Evolutionary conservation across 2,329 filamentous ascomycete species (phyloP), one percentile per base, ranked within the genome.

Genomic region (Pseudonectria buxi): DNA sequence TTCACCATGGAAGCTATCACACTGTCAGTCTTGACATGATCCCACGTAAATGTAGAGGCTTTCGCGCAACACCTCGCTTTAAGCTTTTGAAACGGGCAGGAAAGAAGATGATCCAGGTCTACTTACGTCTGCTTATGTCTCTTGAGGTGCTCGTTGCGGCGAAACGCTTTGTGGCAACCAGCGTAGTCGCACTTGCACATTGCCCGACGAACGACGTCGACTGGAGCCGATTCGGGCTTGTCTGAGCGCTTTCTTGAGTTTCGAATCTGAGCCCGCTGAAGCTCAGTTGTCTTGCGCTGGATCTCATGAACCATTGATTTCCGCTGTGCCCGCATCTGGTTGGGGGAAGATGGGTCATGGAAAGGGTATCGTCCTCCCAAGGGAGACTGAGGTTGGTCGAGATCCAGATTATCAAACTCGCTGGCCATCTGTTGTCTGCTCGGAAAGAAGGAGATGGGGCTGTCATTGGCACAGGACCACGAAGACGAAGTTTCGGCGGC

Each of bases 71-170:
- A 22, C n/a, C 9, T 16, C 9, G 6, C 27, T n/a, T 25, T 43
- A 7, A n/a, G 9, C 6, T 31, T 9, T 28, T 7, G 27, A 28
- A 14, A 28, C 13, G 14, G 14, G 14, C 11, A 31, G 30, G 3
- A 6, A 7, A 2, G 22, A 14, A 26, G 10, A 7, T 22, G 22
- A 2, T 9, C 7, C 3, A 14, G 24, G n/a, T 14, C 24, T 18
- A 64, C 69, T 61, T 49, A 75, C 71, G 68, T 69, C 35, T 64
- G 63, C 33, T 68, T 61, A 49, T 77, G 73, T 18, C 73, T 64
- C 57, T 75, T 76, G 13, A 76, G 55, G 42, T 77, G 73, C 52
- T 77, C 73, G 15, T 67, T 68, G 36, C 72, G 62, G 45, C 69
- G 67, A 40, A 71, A 74, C 0, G 63, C 64, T 45, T 67, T 68